phyloP scores from a whole-genome alignment of 352 stramenopile genomes.

The Pythium coloratum region DNA sequence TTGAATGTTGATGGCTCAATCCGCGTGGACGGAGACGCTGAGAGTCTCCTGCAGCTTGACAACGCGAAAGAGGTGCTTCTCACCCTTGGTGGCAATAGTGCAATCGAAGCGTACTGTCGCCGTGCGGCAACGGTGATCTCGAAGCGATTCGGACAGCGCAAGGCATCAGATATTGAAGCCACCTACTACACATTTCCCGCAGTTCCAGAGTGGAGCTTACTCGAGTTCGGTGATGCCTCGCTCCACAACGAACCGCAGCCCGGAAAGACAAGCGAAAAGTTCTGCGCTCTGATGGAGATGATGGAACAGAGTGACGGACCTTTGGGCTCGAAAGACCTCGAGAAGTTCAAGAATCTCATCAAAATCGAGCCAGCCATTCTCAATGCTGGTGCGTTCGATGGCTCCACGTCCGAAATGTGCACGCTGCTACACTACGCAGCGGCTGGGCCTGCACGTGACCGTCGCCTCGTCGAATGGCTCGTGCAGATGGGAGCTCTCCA shows the following conservation, averaged over 20 bases:
- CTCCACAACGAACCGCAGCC: background rate
- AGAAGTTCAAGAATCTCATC: slow-evolving; percentile 11
- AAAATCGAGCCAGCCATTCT: background rate
- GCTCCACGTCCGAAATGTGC: background rate
- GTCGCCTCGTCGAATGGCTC: slow-evolving; percentile 35
- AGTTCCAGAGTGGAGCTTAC: background rate
- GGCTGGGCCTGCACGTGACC: background rate
- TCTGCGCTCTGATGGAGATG: slow-evolving; percentile 11
- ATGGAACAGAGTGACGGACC: slow-evolving; percentile 8
- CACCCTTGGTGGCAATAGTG: background rate
- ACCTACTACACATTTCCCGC: slow-evolving; percentile 2
- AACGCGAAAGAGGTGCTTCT: too few relatives aligned
- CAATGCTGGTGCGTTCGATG: background rate
- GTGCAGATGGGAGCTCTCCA: slow-evolving; percentile 30
- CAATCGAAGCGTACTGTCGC: background rate
- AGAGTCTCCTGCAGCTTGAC: too few relatives aligned
- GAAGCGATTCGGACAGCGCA: background rate
- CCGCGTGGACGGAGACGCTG: background rate
- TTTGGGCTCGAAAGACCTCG: background rate
- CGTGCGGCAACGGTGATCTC: background rate
- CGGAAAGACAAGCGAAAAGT: background rate
- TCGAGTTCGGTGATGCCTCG: slow-evolving; percentile 1
- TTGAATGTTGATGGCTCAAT: slow-evolving; percentile 2
- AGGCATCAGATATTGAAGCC: background rate
- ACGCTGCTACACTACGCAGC: slow-evolving; percentile 1